These are phyloP conservation scores for Brassica cretica DNA, from an alignment of 345 rosid genomes.

Conservation along the genomic window DNA sequence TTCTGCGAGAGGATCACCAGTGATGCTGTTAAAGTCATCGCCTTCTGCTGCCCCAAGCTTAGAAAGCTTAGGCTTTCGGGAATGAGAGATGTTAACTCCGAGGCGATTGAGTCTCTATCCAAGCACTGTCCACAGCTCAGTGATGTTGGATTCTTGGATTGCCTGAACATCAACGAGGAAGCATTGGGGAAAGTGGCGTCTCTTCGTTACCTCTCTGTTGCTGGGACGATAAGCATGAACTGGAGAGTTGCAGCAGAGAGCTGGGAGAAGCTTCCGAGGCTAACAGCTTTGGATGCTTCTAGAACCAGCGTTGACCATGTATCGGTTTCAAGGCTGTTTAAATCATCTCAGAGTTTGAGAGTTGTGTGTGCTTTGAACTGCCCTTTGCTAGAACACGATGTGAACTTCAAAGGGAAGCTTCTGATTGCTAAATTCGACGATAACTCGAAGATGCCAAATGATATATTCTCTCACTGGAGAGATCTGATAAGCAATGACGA, in stretches of 20 bases:
- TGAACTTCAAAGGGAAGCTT: slow-evolving; percentile 55
- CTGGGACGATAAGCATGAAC: slow-evolving; percentile 72
- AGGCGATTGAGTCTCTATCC: slow-evolving; percentile 70
- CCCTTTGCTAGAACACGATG: slow-evolving; percentile 52
- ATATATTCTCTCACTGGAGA: slow-evolving; percentile 60
- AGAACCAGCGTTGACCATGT: slow-evolving; percentile 63
- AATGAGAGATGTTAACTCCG: slow-evolving; percentile 62
- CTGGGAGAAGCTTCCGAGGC: slow-evolving; percentile 71
- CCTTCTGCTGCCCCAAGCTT: slow-evolving; percentile 69
- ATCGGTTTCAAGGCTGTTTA: slow-evolving; percentile 56
- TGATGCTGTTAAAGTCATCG: slow-evolving; percentile 67
- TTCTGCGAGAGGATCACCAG: slow-evolving; percentile 79
- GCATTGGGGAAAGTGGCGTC: slow-evolving; percentile 67
- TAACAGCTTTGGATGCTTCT: slow-evolving; percentile 76
- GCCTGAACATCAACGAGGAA: slow-evolving; percentile 60
- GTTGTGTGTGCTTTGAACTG: slow-evolving; percentile 80
- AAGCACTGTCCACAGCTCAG: slow-evolving; percentile 61
- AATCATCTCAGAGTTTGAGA: slow-evolving; percentile 63
- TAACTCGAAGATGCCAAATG: slow-evolving; percentile 45
- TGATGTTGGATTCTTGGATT: slow-evolving; percentile 79
- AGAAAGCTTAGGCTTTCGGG: slow-evolving; percentile 77
- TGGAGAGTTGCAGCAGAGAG: slow-evolving; percentile 63
- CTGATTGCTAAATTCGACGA: slow-evolving; percentile 58
- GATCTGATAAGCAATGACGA: slow-evolving; percentile 48
- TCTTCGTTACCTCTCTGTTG: slow-evolving; percentile 70